Evolutionary conservation across 2,329 filamentous ascomycete genomes (phyloP), one percentile per base, ranked within the genome.

Genomic region (Parastagonospora nodorum): DNA sequence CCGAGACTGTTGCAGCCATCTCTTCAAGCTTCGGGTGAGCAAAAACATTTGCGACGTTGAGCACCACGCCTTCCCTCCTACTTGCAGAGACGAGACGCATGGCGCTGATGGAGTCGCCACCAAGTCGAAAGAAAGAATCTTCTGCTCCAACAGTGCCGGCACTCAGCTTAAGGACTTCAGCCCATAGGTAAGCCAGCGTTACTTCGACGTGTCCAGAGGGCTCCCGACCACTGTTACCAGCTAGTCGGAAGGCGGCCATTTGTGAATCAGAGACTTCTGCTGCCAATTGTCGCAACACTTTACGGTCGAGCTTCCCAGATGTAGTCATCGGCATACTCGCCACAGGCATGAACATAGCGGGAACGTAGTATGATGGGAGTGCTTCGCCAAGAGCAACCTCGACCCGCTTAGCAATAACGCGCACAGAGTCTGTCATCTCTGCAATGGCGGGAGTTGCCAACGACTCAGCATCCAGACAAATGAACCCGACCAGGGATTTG

Each of bases 101-200:
- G 4, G 77, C 77, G 15, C 73, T 73, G 51, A 80, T 74, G 0
- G 77, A 79, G 50, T 80, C 78, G 24, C 78, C 78, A 27, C 78
- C 78, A 3, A 78, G 64, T 1, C 72, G 70, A 55, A 80, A 78
- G 61, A 80, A 80, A 42, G 71, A 77, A 40, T 79, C 77, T 42
- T 78, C 74, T 1, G 68, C 69, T 7, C 73, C 74, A 29, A 80
- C 69, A 15, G 73, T 72, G 5, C 70, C 69, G 3, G 67, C 47
- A 7, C 66, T 66, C 19, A 78, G 64, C 9, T 72, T 69, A 6
- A 80, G 53, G 8, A 74, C 71, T 4, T 67, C 59, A 9, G 71
- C 71, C 75, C 77, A 79, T 1, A 78, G 54, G 1, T 55, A 47
- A 3, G 67, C 65, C 15, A 71, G 48, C 0, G 52, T 53, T 4